Base-by-base conservation (phyloP, 371 early-diverging fungal species). In the Circinella umbellata region DNA sequence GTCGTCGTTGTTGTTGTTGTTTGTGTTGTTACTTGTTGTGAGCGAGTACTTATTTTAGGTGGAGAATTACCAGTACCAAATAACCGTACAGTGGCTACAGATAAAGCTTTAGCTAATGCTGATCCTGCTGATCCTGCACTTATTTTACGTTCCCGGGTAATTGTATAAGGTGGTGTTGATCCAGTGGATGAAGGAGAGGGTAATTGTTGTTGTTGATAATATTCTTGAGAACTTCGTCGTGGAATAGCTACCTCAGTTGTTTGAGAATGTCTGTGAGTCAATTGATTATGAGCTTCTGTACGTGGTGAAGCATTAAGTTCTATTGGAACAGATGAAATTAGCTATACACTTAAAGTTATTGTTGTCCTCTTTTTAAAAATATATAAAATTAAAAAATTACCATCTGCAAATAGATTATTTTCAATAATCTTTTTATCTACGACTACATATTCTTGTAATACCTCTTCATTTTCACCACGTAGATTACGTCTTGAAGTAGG, bases 331-430 rank as follows among this genome's bases (percentile, higher is more conserved):
- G n/a, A 39, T 39, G 1, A 68, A 49, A 64, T 59, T 8, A n/a
- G n/a, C n/a, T n/a, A n/a, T n/a, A n/a, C n/a, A n/a, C n/a, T n/a
- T n/a, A n/a, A n/a, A n/a, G n/a, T n/a, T n/a, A n/a, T n/a, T n/a
- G n/a, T n/a, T n/a, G n/a, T n/a, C n/a, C n/a, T n/a, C n/a, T n/a
- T n/a, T n/a, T n/a, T n/a, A n/a, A n/a, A n/a, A n/a, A n/a, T n/a
- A n/a, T n/a, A n/a, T n/a, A n/a, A n/a, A n/a, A 39, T 39, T 6
- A 39, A 39, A 39, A 6, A 6, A 39, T 59, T 85, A 87, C 91
- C 92, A 78, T 95, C 95, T 3, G 96, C 96, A 68, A 94, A 85
- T 74, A 86, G 93, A 72, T 97, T 95, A 62, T 94, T 91, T 71
- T 96, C 95, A 17, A 96, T 90, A 0, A 90, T 88, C 4, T 90